Base-by-base conservation (phyloP, 345 rosid species). In the Hevea brasiliensis region DNA sequence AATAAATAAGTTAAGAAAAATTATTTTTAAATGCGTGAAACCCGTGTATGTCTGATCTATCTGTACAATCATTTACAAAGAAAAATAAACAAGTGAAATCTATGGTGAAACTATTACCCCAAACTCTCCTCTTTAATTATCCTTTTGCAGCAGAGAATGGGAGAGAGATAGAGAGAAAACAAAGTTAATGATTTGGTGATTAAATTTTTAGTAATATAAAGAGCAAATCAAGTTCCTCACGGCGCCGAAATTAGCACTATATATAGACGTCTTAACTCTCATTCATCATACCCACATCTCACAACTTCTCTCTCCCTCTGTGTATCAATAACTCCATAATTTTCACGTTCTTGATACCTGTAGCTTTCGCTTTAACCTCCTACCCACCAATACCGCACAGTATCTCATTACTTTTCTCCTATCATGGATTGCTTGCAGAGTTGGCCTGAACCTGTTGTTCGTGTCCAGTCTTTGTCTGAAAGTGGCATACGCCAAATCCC, bases 391-490 rank as follows among this genome's bases (percentile, higher is more conserved):
- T 53, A 64, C 68, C 32, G 6, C n/a, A 32, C 37, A 32, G 4
- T 32, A 32, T 32, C 37, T 32, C 37, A 32, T 32, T 32, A 32
- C 37, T 4, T 32, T 4, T 32, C 37, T 32, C 37, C 4, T 32
- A 1, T 32, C 37, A 32, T 79, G 82, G 65, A 44, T 18, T 70
- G 78, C 54, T 24, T 74, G 64, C 61, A 69, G 6, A 70, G 78
- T 13, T 79, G 82, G 82, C 79, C 82, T 3, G 82, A 79, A 44
- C 82, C 79, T 0, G 68, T 74, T 50, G 79, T 79, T 10, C 67
- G 79, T 17, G 82, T 79, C 57, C 82, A 79, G 20, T 64, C 82
- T 12, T 71, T 79, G 20, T 60, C 79, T 0, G 79, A 75, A 37
- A 79, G 82, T 65, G 82, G 79, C 23, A 58, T 79, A 20, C 47